Base-by-base conservation (phyloP, 1,284 basidiomycete species). In the Leccinum colubrinum region DNA sequence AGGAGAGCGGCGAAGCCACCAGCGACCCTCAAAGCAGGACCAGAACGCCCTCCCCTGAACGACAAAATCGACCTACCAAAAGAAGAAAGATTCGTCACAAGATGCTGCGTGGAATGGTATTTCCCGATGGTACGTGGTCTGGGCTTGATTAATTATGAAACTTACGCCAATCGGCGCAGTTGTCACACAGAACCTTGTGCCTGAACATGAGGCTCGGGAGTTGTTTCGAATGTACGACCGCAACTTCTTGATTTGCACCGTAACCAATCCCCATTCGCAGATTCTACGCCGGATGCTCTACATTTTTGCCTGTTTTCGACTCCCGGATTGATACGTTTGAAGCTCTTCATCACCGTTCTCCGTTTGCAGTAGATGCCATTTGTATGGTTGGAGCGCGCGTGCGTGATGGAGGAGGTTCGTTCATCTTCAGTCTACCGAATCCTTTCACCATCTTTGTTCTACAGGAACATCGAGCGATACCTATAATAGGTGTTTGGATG, bases 351-450 rank as follows among this genome's bases (percentile, higher is more conserved):
- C 85, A 88, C 62, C 87, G 92, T 39, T 93, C 91, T 55, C 92
- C 91, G 2, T 93, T 94, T 74, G 89, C 90, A 55, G 89, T 93
- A 22, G 87, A 95, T 66, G 86, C 87, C 37, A 94, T 97, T 41
- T 93, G 94, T 70, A 93, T 94, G 88, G 91, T 95, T 27, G 94
- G 92, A 6, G 89, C 93, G 8, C 85, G 90, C 59, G 91, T 95
- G 30, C 85, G 91, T 59, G 94, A 96, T 71, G 93, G 93, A 30
- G 94, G 94, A 71, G 90, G 91, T 86, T 66, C 65, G 83, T 72
- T 48, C n/a, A 46, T 52, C 57, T 30, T 53, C 33, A 2, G 46
- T 39, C 27, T 8, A 9, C 56, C 52, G 14, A 39, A 20, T 22
- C 30, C 27, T 61, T 48, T 64, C 57, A 56, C 59, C n/a, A 63